phyloP scores from a whole-genome alignment of 202 grass and related monocot genomes.

The Bolboschoenoplectus hybrid region DNA sequence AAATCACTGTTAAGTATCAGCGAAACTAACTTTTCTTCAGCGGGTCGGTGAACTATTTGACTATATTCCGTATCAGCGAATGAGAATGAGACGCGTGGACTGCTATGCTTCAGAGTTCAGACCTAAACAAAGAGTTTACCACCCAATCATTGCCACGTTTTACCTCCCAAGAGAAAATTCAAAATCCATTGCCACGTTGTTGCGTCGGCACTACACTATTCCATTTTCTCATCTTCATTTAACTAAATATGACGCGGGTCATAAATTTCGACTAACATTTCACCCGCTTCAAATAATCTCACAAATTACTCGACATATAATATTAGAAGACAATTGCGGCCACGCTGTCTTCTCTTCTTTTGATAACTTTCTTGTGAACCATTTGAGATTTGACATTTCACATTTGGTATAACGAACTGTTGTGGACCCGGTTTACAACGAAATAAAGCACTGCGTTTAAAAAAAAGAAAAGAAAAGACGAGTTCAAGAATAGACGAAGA shows the following conservation, averaged over 20 bases:
- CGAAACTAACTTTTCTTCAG: background rate
- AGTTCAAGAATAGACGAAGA: conserved; percentile 26
- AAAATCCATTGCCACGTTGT: background rate
- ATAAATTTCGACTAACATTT: background rate
- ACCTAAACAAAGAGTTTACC: conserved; percentile 2
- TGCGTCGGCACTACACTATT: background rate
- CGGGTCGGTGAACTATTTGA: background rate
- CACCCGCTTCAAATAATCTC: background rate
- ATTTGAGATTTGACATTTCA: background rate
- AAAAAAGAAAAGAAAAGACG: background rate
- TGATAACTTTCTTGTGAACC: conserved; percentile 14
- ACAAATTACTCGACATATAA: background rate
- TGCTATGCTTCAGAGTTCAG: conserved; percentile 16
- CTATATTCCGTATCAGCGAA: background rate
- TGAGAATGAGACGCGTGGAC: conserved; percentile 1
- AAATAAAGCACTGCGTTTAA: background rate
- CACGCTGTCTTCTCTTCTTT: conserved; percentile 10
- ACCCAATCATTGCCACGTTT: conserved; percentile 31
- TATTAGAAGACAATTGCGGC: background rate
- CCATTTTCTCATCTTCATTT: background rate
- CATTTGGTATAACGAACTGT: background rate
- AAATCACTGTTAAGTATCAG: no score
- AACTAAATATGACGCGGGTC: background rate
- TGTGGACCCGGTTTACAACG: conserved; percentile 1
- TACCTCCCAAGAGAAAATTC: background rate